phyloP scores from a whole-genome alignment of 176 grass and related monocot genomes.

The Aechmea fasciata region DNA sequence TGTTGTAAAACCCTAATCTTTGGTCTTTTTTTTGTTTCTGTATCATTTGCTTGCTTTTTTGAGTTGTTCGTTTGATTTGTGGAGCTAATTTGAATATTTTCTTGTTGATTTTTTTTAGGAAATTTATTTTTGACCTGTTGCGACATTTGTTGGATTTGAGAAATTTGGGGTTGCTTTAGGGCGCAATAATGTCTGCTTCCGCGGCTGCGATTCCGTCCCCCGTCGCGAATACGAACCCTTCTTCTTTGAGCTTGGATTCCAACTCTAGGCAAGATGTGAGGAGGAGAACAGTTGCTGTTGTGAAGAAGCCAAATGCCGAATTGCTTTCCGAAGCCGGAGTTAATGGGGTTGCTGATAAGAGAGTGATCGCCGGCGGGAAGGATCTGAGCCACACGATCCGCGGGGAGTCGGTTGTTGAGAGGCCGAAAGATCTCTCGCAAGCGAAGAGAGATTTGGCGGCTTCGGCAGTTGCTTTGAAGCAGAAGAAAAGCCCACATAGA shows the following conservation, averaged over 20 bases:
- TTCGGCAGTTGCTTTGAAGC: constrained; percentile 28
- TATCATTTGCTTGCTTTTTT: no score
- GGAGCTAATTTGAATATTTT: constrained; percentile 4
- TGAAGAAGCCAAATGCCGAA: constrained; percentile 36
- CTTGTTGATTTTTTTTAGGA: constrained; percentile 14
- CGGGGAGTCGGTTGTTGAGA: constrained; percentile 44
- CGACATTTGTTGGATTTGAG: background rate
- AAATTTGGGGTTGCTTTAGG: constrained; percentile 3
- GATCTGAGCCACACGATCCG: constrained; percentile 39
- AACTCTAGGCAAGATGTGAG: constrained; percentile 51
- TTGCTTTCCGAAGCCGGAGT: constrained; percentile 21
- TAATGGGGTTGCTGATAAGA: constrained; percentile 27
- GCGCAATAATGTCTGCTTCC: constrained; percentile 49
- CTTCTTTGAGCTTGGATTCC: constrained; percentile 50
- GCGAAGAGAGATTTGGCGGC: constrained; percentile 28
- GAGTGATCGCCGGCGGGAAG: constrained; percentile 25
- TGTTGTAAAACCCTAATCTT: no score
- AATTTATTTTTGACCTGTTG: background rate
- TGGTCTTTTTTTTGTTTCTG: no score
- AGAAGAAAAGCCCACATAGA: constrained; percentile 37
- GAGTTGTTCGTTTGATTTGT: background rate
- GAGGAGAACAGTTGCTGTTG: constrained; percentile 35
- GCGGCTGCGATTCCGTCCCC: constrained; percentile 40
- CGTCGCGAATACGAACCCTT: constrained; percentile 42
- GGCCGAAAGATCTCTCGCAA: constrained; percentile 28